Conservation (phyloP, 495 filamentous ascomycete species). For the Penicillium riverlandense region DNA sequence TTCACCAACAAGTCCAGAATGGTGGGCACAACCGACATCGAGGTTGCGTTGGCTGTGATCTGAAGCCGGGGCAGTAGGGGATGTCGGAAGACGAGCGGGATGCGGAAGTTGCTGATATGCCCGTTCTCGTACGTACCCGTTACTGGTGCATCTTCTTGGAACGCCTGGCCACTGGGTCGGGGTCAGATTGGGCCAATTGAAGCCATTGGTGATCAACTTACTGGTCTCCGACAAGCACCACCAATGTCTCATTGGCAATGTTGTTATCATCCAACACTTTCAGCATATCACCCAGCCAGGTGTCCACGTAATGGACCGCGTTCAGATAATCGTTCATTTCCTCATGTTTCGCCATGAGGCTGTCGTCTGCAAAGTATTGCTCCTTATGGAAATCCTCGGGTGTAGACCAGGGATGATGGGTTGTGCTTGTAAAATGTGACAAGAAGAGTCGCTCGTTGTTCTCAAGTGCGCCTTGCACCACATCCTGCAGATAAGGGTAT, state of each 20-base stretch:
- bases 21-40: constrained; percentile 19
- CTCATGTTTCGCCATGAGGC: constrained; percentile 10
- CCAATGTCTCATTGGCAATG: constrained; percentile 35
- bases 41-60: constrained; percentile 19
- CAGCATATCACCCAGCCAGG: constrained; percentile 32
- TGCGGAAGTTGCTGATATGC: constrained; percentile 26
- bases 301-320: constrained; percentile 32
- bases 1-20: constrained; percentile 22
- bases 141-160: constrained; percentile 13
- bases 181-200: not conserved
- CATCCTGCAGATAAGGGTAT: constrained; percentile 16
- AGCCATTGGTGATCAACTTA: constrained; percentile 3
- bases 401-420: constrained; percentile 33
- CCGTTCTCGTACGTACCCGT: constrained; percentile 26
- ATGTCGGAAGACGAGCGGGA: constrained; percentile 28
- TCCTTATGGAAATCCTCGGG: constrained; percentile 19
- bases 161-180: constrained; percentile 14
- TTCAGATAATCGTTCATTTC: constrained; percentile 35
- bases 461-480: constrained; percentile 20
- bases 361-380: constrained; percentile 17
- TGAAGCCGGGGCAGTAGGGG: constrained; percentile 20
- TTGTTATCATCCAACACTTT: constrained; percentile 30
- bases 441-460: constrained; percentile 28
- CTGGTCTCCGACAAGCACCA: constrained; percentile 42
- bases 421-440: constrained; percentile 33